These are phyloP conservation scores for Arthrobotrys musiformis DNA, from an alignment of 2,329 filamentous ascomycete species.

Conservation along the genomic window DNA sequence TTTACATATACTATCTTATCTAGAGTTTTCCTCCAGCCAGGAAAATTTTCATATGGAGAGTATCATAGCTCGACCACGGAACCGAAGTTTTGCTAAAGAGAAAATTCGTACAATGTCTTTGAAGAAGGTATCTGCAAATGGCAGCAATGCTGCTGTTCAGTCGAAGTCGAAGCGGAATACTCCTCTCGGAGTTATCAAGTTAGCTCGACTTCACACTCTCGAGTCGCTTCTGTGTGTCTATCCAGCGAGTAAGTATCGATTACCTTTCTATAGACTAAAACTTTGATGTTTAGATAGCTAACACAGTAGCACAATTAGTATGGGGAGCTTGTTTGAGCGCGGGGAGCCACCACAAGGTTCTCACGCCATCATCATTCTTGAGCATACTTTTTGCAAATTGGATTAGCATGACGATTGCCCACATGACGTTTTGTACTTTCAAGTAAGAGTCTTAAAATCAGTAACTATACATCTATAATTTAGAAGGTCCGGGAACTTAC, in stretches of 20 bases:
- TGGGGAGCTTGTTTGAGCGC: slow-evolving; percentile 19
- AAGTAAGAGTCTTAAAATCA: slow-evolving; percentile 6
- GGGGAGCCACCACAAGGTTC: background rate
- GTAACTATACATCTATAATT: background rate
- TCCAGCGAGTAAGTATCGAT: slow-evolving; percentile 18
- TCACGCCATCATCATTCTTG: slow-evolving; percentile 15
- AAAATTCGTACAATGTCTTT: background rate
- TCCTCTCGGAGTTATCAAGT: slow-evolving; percentile 21
- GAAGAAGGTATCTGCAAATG: background rate
- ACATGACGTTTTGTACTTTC: slow-evolving; percentile 34
- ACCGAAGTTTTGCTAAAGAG: background rate
- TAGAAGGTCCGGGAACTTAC: background rate
- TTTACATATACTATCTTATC: slow-evolving; percentile 15
- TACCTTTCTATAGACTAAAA: background rate
- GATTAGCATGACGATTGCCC: slow-evolving; percentile 29
- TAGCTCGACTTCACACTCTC: slow-evolving; percentile 28
- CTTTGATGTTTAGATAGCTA: background rate
- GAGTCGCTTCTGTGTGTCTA: slow-evolving; percentile 31
- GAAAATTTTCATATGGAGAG: background rate
- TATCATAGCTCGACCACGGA: slow-evolving; percentile 7
- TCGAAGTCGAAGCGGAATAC: slow-evolving; percentile 12
- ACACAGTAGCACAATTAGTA: background rate
- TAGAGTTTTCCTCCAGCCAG: background rate
- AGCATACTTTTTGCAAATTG: slow-evolving; percentile 8
- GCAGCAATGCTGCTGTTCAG: background rate